These are phyloP conservation scores for Venturia carpophila DNA, from an alignment of 2,329 filamentous ascomycete species.

Conservation along the genomic window DNA sequence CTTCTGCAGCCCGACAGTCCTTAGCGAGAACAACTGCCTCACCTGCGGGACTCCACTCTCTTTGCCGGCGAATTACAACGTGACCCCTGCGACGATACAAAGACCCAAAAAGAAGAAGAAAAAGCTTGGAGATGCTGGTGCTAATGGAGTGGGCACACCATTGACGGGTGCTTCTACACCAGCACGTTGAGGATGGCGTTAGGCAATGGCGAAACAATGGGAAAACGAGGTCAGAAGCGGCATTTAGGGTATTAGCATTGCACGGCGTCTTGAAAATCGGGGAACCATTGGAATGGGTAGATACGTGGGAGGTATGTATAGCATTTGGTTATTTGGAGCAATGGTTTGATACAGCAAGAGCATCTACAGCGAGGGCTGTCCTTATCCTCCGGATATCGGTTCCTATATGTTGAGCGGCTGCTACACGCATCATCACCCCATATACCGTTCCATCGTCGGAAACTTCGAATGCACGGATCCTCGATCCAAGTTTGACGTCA, in stretches of 20 bases:
- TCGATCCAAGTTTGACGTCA: too few species aligned
- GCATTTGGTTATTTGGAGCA: too few species aligned
- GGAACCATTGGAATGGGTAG: background rate
- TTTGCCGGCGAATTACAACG: slow-evolving; percentile 9
- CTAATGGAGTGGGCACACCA: background rate
- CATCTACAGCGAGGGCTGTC: too few species aligned
- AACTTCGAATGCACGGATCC: too few species aligned
- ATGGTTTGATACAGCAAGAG: too few species aligned
- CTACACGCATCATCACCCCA: too few species aligned
- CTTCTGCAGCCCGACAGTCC: slow-evolving; percentile 18
- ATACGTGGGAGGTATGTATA: background rate
- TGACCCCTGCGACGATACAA: slow-evolving; percentile 17
- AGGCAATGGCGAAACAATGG: too few species aligned
- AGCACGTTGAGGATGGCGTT: slow-evolving; percentile 1
- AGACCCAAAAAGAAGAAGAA: slow-evolving; percentile 21
- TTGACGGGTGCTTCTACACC: slow-evolving; percentile 1
- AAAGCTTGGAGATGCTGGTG: slow-evolving; percentile 9
- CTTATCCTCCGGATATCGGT: too few species aligned
- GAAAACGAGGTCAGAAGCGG: background rate
- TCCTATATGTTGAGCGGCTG: too few species aligned
- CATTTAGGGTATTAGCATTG: background rate
- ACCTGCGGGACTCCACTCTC: slow-evolving; percentile 19
- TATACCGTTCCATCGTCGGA: too few species aligned
- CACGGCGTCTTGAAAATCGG: background rate
- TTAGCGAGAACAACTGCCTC: slow-evolving; percentile 16